Base-by-base conservation (phyloP, 2,329 filamentous ascomycete species). In the Chrysosporium queenslandicum region DNA sequence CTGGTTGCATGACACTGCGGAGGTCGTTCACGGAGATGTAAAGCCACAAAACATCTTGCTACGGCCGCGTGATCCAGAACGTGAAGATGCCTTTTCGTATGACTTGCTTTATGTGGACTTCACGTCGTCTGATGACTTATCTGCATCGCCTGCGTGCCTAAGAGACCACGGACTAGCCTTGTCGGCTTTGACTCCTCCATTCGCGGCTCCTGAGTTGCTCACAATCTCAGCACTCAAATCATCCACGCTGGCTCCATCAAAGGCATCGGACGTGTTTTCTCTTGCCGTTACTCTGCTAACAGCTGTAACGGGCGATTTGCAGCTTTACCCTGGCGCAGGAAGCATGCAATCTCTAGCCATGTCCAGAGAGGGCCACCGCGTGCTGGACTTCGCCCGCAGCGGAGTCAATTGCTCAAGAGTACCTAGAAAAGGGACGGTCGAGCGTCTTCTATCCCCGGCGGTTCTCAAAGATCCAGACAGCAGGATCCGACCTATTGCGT, bases 1-100 rank as follows among this genome's bases (percentile, higher is more conserved):
- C 6, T 76, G 72, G 69, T 61, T 76, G 5, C 74, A 76, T 47
- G 57, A 60, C 30, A 55, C 58, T 2, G 63, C 66, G 1, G 63
- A 65, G 3, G 63, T 75, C 3, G 65, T 75, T 2, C 74, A 76
- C 56, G 72, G 71, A 1, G 72, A 75, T 59, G 69, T 75, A 59
- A 75, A 75, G 55, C 71, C 71, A 4, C 66, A 68, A 42, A 75
- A 74, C 37, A 62, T 74, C 25, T 62, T 74, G 0, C 61, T 75
- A 21, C 63, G 61, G 2, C 58, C 60, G 20, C 55, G 60, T 4
- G 42, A 55, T n/a, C 53, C 54, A 3, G 48, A 55, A 6, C 27
- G 53, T 32, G 23, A 42, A 5, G 50, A 45, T 9, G 56, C 50
- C 4, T 69, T 73, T 32, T 61, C 64, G 0, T 72, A 63, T 49